phyloP scores from a whole-genome alignment of 2,329 filamentous ascomycete species.

The Blumeriella jaapii region DNA sequence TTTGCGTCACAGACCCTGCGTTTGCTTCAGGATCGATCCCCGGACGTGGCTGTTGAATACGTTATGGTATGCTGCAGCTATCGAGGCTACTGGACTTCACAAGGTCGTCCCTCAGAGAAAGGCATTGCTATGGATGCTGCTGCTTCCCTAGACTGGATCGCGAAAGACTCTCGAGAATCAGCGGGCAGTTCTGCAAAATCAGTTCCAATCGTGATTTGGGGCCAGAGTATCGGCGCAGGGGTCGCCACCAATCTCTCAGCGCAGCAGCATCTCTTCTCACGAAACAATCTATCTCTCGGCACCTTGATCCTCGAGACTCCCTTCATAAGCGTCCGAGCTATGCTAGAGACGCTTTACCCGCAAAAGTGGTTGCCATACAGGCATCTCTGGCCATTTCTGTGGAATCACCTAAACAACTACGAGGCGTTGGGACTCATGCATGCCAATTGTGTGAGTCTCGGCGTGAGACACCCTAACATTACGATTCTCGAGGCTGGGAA shows the following conservation, averaged over 20 bases:
- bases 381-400: slow-evolving; percentile 62
- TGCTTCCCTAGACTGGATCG: slow-evolving; percentile 53
- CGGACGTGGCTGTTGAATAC: slow-evolving; percentile 25
- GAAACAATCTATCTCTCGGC: slow-evolving; percentile 21
- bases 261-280: slow-evolving; percentile 8
- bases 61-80: slow-evolving; percentile 45
- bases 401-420: slow-evolving; percentile 48
- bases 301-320: slow-evolving; percentile 64
- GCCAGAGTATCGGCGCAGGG: slow-evolving; percentile 65
- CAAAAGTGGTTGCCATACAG: slow-evolving; percentile 72
- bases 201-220: slow-evolving; percentile 51
- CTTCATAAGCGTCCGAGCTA: slow-evolving; percentile 57
- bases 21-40: slow-evolving; percentile 30
- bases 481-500: slow-evolving; percentile 44
- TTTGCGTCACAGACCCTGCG: slow-evolving; percentile 42
- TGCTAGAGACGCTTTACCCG: slow-evolving; percentile 63
- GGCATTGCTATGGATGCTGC: slow-evolving; percentile 59
- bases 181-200: slow-evolving; percentile 24
- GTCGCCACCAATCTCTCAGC: slow-evolving; percentile 45
- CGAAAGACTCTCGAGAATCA: slow-evolving; percentile 28
- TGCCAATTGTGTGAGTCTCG: slow-evolving; percentile 20
- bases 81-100: slow-evolving; percentile 58
- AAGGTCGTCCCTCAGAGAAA: slow-evolving; percentile 55
- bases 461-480: slow-evolving; percentile 10
- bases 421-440: slow-evolving; percentile 37